phyloP scores from a whole-genome alignment of 306 rosid species.

The Carpinus fangiana region DNA sequence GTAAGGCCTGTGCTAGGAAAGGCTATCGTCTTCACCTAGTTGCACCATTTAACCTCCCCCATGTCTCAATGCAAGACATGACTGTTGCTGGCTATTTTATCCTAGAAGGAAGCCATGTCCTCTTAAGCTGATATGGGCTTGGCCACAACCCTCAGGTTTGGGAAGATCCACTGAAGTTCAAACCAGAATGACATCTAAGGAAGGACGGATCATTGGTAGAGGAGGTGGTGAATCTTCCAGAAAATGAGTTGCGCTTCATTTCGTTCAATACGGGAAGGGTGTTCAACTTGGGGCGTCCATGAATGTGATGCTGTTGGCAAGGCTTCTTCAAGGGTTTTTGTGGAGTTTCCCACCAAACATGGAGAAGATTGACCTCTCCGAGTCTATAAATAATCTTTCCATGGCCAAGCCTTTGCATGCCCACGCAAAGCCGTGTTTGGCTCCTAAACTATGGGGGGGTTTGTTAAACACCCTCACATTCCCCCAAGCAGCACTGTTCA shows the following conservation, averaged over 20 bases:
- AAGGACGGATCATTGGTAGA: background rate
- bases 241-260: conserved; percentile 32
- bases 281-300: conserved; percentile 14
- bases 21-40: conserved; percentile 50
- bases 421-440: conserved; percentile 22
- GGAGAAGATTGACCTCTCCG: background rate
- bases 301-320: conserved; percentile 17
- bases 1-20: conserved; percentile 47
- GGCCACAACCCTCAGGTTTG: conserved; percentile 39
- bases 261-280: conserved; percentile 29
- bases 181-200: conserved; percentile 37
- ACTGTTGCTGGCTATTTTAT: conserved; percentile 34
- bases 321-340: conserved; percentile 32
- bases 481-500: no score
- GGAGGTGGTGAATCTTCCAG: conserved; percentile 12
- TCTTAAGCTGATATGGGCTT: conserved; percentile 37
- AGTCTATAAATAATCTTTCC: conserved; percentile 1
- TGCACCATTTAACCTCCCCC: conserved; percentile 40
- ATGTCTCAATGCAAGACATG: conserved; percentile 28
- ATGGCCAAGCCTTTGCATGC: conserved; percentile 16
- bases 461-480: no score
- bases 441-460: background rate
- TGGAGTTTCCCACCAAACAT: conserved; percentile 17
- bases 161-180: conserved; percentile 32
- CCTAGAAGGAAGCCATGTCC: conserved; percentile 48